Base-by-base conservation (phyloP, 1,139 yeast species). In the Lodderomyces theae region DNA sequence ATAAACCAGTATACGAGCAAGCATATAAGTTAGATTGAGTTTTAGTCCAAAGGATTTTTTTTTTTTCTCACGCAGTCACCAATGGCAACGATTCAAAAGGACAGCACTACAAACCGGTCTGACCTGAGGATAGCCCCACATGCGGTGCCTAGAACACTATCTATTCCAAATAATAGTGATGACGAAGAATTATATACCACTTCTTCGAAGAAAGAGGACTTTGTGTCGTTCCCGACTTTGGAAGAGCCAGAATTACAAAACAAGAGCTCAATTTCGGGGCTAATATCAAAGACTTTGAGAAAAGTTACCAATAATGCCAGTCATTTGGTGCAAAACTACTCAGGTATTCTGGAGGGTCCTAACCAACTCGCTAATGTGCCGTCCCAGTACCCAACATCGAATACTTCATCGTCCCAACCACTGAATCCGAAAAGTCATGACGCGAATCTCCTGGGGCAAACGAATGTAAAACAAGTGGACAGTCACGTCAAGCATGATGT, bases 281-380 rank as follows among this genome's bases (percentile, higher is more conserved):
- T 72, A 29, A 54, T 72, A 47, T 55, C 73, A 31, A 64, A 61
- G 37, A 72, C 77, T 1, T 51, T 72, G n/a, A 57, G 74, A 26
- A 63, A 72, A 42, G 77, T 72, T 21, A 72, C 77, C 31, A 64
- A 63, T 42, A 72, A 71, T 50, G 77, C 77, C 8, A 59, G 74
- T 18, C 54, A 59, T 41, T 58, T 71, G 40, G 74, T 70, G 5
- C 66, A 56, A 42, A 60, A 57, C 38, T 68, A 67, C 48, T 48
- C 57, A 18, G 12, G 10, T 2, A 12, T n/a, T 10, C 19, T 21
- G 5, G 31, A 34, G 16, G 32, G 41, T 6, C 43, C 41, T 4
- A 34, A 35, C 26, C 34, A 29, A 30, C 8, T 10, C 11, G 15
- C 15, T 12, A 13, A 12, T n/a, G 26, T 8, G 10, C n/a, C 18